Base-by-base conservation (phyloP, 2,329 filamentous ascomycete genomes). In the Colletotrichum sublineola region DNA sequence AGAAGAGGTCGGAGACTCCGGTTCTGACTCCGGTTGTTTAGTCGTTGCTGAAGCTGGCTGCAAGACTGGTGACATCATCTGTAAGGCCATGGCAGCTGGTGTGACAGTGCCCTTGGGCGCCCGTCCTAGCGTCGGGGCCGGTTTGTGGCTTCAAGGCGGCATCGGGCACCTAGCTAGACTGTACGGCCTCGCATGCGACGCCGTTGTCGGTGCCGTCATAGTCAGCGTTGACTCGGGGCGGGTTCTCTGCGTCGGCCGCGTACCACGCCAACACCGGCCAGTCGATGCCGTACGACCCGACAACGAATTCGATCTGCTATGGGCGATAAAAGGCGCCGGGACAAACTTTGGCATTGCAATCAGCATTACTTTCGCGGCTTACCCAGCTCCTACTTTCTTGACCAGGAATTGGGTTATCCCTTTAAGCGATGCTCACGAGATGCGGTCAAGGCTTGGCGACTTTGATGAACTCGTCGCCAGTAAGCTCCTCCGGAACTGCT, bases 81-180 rank as follows among this genome's bases (percentile, higher is more conserved):
- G 76, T 29, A 81, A 83, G 63, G 76, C 86, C 48, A 86, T 86
- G 82, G 79, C 69, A 1, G 81, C 74, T 0, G 87, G 85, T 2
- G 0, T 91, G 65, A 88, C 86, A 67, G 85, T 92, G 2, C 89
- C 90, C 0, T 77, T 92, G 3, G 90, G 90, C 2, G 77, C 88
- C 36, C 87, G 90, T 7, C 90, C 90, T 74, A 91, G 89, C 74
- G 89, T 92, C 36, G 90, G 90, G 3, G 86, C 88, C 0, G 90
- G 90, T 0, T 75, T 90, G 18, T 92, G 89, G 88, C 81, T 92
- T 58, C 89, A 92, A 81, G 90, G 90, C 52, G 90, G 90, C 64
- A 89, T 92, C 61, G 89, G 90, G 2, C 89, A 91, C 74, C 80
- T 90, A n/a, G 76, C 86, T 46, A 83, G 89, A 70, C 67, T 83